A percentile compares a stretch with the other conserved stretches of the same genome.
These are phyloP conservation scores for Gossypium aridum DNA, from an alignment of 441 rosid species.

Conservation along the genomic window DNA sequence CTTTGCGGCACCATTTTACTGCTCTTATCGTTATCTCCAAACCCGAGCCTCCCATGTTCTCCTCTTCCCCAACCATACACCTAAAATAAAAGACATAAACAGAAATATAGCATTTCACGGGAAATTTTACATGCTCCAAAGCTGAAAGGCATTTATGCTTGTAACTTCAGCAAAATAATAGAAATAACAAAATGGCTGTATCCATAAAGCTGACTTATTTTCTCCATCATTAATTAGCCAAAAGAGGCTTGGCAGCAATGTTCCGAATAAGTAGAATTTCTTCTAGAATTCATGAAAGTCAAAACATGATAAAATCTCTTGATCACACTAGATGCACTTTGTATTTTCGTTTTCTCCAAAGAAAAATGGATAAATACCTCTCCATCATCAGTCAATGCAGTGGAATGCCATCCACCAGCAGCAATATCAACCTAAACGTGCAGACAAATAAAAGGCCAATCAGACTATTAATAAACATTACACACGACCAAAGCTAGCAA, in stretches of 20 bases:
- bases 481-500: neutral
- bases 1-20: conserved; percentile 96
- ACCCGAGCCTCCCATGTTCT: conserved; percentile 94
- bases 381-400: conserved; percentile 72
- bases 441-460: conserved; percentile 6
- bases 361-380: conserved; percentile 44
- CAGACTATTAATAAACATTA: conserved; percentile 12
- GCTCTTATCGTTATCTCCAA: conserved; percentile 97
- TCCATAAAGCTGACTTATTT: neutral
- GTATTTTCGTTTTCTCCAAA: neutral
- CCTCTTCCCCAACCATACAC: conserved; percentile 99
- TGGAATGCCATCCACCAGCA: conserved; percentile 99
- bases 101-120: neutral
- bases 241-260: neutral
- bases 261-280: neutral
- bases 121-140: neutral
- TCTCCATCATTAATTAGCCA: neutral
- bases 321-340: neutral
- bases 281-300: neutral
- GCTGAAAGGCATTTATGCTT: neutral
- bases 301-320: neutral
- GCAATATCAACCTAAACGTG: conserved; percentile 88
- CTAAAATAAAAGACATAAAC: conserved; percentile 30
- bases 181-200: neutral
- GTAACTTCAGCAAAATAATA: neutral